phyloP scores from a whole-genome alignment of 2,329 filamentous ascomycete genomes.

The Colletotrichum echinochloae region DNA sequence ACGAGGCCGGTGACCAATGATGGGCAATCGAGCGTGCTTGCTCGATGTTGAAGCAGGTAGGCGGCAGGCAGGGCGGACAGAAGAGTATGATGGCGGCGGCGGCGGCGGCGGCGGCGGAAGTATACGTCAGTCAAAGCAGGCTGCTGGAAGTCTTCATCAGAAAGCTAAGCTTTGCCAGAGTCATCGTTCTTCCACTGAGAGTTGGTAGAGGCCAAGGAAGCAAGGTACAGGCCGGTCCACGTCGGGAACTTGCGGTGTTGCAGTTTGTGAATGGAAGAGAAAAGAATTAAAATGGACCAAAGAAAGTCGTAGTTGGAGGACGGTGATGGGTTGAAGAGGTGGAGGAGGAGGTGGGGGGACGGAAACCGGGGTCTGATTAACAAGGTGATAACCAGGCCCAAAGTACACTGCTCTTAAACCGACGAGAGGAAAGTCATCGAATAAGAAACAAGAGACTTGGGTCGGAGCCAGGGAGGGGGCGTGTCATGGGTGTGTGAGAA shows the following conservation, averaged over 20 bases:
- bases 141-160: slow-evolving; percentile 52
- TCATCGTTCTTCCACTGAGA: slow-evolving; percentile 53
- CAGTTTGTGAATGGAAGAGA: slow-evolving; percentile 44
- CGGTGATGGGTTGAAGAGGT: slow-evolving; percentile 42
- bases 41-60: slow-evolving; percentile 36
- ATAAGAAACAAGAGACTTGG: slow-evolving; percentile 38
- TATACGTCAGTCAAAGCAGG: slow-evolving; percentile 55
- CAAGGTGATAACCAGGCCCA: slow-evolving; percentile 41
- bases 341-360: slow-evolving; percentile 40
- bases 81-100: slow-evolving; percentile 47
- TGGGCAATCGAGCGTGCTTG: slow-evolving; percentile 47
- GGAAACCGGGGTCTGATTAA: slow-evolving; percentile 42
- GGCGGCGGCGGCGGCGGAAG: slow-evolving; percentile 45
- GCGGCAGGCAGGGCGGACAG: slow-evolving; percentile 43
- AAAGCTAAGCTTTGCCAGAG: slow-evolving; percentile 52
- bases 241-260: slow-evolving; percentile 52
- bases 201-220: slow-evolving; percentile 45
- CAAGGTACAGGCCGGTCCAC: slow-evolving; percentile 51
- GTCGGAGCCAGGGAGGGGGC: slow-evolving; percentile 29
- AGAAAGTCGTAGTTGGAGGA: slow-evolving; percentile 41
- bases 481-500: slow-evolving; percentile 35
- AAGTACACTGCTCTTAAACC: slow-evolving; percentile 36
- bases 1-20: slow-evolving; percentile 56
- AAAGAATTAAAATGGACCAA: slow-evolving; percentile 43
- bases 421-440: slow-evolving; percentile 39